These are phyloP conservation scores for Leccinum broughii DNA, from an alignment of 768 basidiomycete species.

Conservation along the genomic window DNA sequence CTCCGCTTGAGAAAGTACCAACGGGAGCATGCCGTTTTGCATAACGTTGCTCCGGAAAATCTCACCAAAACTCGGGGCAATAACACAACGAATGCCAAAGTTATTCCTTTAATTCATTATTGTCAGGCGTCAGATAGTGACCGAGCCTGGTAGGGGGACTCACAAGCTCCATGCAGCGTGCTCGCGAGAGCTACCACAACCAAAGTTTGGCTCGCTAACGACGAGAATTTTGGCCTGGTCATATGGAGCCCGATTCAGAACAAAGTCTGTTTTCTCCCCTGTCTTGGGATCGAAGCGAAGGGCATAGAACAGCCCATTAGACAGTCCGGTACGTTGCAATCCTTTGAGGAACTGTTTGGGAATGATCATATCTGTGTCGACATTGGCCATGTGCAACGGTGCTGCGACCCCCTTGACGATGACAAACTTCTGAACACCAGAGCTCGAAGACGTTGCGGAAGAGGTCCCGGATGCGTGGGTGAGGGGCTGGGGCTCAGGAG, in stretches of 20 bases:
- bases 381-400: constrained; percentile 78
- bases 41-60: constrained; percentile 89
- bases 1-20: constrained; percentile 66
- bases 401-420: constrained; percentile 74
- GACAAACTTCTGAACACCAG: constrained; percentile 61
- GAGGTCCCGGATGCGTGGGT: constrained; percentile 35
- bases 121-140: not conserved
- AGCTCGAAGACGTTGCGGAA: constrained; percentile 40
- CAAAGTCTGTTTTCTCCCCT: constrained; percentile 76
- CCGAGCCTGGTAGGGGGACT: constrained; percentile 30
- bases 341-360: constrained; percentile 95
- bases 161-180: constrained; percentile 89
- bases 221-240: constrained; percentile 76
- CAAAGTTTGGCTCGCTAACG: constrained; percentile 87
- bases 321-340: constrained; percentile 84
- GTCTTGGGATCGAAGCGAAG: constrained; percentile 76
- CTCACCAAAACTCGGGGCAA: constrained; percentile 88
- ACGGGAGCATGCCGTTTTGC: constrained; percentile 92
- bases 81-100: constrained; percentile 86
- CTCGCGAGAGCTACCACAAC: constrained; percentile 87
- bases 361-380: constrained; percentile 94
- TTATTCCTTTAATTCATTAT: constrained; percentile 55
- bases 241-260: constrained; percentile 81
- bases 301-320: constrained; percentile 82
- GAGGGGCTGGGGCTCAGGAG: constrained; percentile 48